Evolutionary conservation across 2,329 filamentous ascomycete species (phyloP).

Genomic region (Penicillium hesseltinei): DNA sequence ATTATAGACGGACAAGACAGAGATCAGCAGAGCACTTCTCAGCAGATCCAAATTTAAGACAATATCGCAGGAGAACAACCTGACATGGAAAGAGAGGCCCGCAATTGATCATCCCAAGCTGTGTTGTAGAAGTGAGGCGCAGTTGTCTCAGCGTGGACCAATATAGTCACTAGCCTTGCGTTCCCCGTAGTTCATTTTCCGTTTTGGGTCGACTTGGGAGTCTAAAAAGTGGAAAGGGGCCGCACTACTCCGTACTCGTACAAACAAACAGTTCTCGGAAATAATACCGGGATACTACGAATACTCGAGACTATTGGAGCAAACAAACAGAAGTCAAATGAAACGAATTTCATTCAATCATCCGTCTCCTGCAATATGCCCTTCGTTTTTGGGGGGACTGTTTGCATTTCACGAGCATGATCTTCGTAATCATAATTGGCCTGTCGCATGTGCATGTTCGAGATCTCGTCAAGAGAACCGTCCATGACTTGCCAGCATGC

Average conservation of each 20-base stretch:
- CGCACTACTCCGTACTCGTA: not conserved
- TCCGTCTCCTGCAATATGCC: not conserved
- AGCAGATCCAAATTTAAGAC: not conserved
- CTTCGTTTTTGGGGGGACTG: not conserved
- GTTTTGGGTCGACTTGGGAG: not conserved
- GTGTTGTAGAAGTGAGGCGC: not conserved
- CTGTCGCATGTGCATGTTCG: constrained; percentile 3
- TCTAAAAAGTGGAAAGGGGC: not conserved
- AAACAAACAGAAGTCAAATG: not conserved
- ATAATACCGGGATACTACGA: not conserved
- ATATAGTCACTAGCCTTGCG: not conserved
- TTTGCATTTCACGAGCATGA: constrained; percentile 1
- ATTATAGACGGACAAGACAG: not conserved
- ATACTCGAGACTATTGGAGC: not conserved
- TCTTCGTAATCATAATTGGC: constrained; percentile 4
- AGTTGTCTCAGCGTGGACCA: constrained; percentile 7
- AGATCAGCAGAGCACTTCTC: not conserved
- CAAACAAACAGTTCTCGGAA: not conserved
- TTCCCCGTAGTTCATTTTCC: constrained; percentile 1
- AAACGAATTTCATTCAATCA: not conserved
- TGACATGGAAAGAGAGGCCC: not conserved
- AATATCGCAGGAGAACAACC: too few species aligned
- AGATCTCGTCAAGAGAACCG: constrained; percentile 9
- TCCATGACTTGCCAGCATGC: constrained; percentile 5
- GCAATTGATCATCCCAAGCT: not conserved